These are phyloP conservation scores for Rhynchospora breviuscula DNA, from an alignment of 176 grass and related monocot species.

Conservation along the genomic window DNA sequence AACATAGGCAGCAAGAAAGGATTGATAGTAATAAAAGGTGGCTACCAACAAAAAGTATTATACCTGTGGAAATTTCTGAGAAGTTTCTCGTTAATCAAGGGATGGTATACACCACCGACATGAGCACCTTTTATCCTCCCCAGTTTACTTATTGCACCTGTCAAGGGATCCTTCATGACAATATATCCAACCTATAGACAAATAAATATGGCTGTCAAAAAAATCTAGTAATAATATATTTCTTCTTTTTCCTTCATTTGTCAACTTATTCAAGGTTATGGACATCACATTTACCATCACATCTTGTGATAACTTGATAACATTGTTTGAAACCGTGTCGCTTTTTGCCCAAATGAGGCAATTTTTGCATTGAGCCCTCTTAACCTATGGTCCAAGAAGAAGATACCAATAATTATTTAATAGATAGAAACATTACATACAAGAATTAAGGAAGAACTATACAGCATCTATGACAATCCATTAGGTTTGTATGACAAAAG, in stretches of 20 bases:
- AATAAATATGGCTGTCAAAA: slow-evolving; percentile 10
- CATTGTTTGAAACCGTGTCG: slow-evolving; percentile 46
- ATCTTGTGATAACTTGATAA: slow-evolving; percentile 60
- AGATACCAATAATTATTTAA: slow-evolving; percentile 5
- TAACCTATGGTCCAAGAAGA: slow-evolving; percentile 41
- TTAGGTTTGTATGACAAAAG: neutral
- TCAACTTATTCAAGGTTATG: neutral
- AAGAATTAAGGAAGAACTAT: slow-evolving; percentile 5
- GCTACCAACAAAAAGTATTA: neutral
- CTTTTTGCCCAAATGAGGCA: slow-evolving; percentile 78
- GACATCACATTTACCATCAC: slow-evolving; percentile 36
- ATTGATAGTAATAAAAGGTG: neutral
- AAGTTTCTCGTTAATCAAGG: slow-evolving; percentile 54
- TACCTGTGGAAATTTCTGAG: slow-evolving; percentile 56
- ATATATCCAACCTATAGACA: slow-evolving; percentile 76
- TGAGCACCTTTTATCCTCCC: slow-evolving; percentile 66
- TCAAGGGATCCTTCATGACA: slow-evolving; percentile 75
- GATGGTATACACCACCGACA: slow-evolving; percentile 73
- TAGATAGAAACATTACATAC: neutral
- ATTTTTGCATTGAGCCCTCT: slow-evolving; percentile 54
- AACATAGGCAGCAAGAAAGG: neutral
- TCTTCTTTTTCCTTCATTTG: neutral
- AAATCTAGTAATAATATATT: neutral
- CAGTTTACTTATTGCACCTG: slow-evolving; percentile 45
- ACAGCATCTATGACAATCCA: neutral